Conservation (phyloP, 2,329 filamentous ascomycete genomes). For the Xylaria sp. region DNA sequence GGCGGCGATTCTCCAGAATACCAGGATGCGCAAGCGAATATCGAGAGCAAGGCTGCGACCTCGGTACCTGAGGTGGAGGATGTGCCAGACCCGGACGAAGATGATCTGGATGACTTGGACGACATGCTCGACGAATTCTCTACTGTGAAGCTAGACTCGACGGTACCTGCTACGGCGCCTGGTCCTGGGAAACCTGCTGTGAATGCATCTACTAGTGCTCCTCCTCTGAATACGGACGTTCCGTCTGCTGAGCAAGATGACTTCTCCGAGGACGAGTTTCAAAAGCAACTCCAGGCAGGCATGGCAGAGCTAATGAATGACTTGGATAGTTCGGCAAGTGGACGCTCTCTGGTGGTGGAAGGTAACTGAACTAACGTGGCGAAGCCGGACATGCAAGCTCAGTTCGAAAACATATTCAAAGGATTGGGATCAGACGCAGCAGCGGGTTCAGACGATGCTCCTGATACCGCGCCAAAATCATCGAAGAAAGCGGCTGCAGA, state of each 20-base stretch:
- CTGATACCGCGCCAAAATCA: slow-evolving; percentile 29
- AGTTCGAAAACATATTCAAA: slow-evolving; percentile 79
- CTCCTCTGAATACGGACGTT: slow-evolving; percentile 29
- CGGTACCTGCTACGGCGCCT: slow-evolving; percentile 38
- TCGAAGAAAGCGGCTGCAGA: slow-evolving; percentile 35
- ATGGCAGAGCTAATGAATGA: slow-evolving; percentile 84
- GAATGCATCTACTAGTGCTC: slow-evolving; percentile 16
- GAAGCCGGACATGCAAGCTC: slow-evolving; percentile 72
- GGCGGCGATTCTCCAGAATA: slow-evolving; percentile 20
- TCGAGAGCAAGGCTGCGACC: slow-evolving; percentile 30
- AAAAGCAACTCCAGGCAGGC: slow-evolving; percentile 82
- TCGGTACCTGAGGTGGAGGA: slow-evolving; percentile 48
- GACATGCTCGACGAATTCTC: slow-evolving; percentile 95
- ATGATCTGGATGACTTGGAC: slow-evolving; percentile 89
- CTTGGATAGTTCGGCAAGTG: slow-evolving; percentile 61
- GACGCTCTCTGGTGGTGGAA: neutral
- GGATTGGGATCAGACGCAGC: slow-evolving; percentile 63
- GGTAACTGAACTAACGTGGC: neutral
- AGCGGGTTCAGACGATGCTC: slow-evolving; percentile 31
- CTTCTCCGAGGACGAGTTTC: slow-evolving; percentile 75
- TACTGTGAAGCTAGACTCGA: slow-evolving; percentile 59
- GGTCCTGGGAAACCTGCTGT: slow-evolving; percentile 30
- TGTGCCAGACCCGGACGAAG: slow-evolving; percentile 88
- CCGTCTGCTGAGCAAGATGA: slow-evolving; percentile 42
- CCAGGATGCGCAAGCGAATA: slow-evolving; percentile 17